phyloP scores from a whole-genome alignment of 2,329 filamentous ascomycete species.

The Aspergillus brunneoviolaceus region DNA sequence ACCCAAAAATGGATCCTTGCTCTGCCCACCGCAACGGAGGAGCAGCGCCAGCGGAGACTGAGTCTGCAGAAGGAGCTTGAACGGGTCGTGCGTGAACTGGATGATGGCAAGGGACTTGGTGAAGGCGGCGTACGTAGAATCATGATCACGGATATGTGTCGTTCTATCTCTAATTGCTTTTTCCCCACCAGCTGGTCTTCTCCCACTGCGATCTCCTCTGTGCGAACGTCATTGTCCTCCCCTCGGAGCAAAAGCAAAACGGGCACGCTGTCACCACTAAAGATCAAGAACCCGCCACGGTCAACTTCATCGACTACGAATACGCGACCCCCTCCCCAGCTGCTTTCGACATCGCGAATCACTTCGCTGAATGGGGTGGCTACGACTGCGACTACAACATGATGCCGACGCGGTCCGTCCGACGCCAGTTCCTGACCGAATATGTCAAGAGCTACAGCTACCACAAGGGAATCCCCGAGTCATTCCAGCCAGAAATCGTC shows the following conservation, averaged over 20 bases:
- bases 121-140: constrained; percentile 61
- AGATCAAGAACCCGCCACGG: constrained; percentile 50
- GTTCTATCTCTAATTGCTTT: background rate
- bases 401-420: constrained; percentile 74
- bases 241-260: constrained; percentile 9
- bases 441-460: constrained; percentile 76
- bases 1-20: constrained; percentile 95
- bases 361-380: constrained; percentile 97
- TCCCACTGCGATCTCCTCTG: constrained; percentile 94
- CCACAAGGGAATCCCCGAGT: constrained; percentile 39
- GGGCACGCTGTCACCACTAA: constrained; percentile 14
- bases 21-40: constrained; percentile 70
- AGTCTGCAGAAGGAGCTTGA: constrained; percentile 73
- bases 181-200: constrained; percentile 69
- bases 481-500: constrained; percentile 60
- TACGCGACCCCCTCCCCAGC: constrained; percentile 93
- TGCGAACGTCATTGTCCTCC: constrained; percentile 89
- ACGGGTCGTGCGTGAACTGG: constrained; percentile 67
- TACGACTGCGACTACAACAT: constrained; percentile 90
- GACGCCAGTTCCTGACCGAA: constrained; percentile 76
- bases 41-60: constrained; percentile 66
- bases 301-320: constrained; percentile 96
- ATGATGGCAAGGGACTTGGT: constrained; percentile 74
- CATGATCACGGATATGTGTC: constrained; percentile 1
- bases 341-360: constrained; percentile 95